Conservation (phyloP, 2,329 filamentous ascomycete genomes). For the Neurospora crassa region DNA sequence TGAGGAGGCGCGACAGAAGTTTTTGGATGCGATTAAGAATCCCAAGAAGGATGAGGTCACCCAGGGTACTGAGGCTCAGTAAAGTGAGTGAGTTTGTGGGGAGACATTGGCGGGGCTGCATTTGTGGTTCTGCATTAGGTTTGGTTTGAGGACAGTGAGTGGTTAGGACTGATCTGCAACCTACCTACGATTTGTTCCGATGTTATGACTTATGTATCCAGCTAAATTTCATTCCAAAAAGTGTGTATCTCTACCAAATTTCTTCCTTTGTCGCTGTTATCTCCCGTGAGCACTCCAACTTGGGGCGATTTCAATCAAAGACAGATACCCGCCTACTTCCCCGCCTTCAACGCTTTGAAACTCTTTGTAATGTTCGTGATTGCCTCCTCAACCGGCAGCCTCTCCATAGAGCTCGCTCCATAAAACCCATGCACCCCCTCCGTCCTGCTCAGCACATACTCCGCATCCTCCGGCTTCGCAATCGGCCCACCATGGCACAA, state of each 20-base stretch:
- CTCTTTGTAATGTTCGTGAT: slow-evolving; percentile 38
- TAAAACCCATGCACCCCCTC: slow-evolving; percentile 63
- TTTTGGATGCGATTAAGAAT: slow-evolving; percentile 51
- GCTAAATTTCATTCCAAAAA: neutral
- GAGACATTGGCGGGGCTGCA: neutral
- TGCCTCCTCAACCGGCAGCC: slow-evolving; percentile 57
- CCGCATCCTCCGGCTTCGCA: slow-evolving; percentile 51
- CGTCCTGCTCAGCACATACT: slow-evolving; percentile 50
- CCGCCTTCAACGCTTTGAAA: slow-evolving; percentile 20
- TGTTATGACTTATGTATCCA: neutral
- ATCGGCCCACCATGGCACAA: slow-evolving; percentile 65
- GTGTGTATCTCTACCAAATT: too few relatives aligned
- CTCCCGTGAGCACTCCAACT: too few relatives aligned
- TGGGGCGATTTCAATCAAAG: too few relatives aligned
- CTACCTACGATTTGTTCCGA: neutral
- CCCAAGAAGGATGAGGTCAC: slow-evolving; percentile 42
- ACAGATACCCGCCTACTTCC: neutral
- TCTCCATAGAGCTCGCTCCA: slow-evolving; percentile 61
- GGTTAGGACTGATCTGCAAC: neutral
- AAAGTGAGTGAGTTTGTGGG: neutral
- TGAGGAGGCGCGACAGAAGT: slow-evolving; percentile 49
- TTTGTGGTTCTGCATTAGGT: neutral
- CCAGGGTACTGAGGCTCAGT: neutral
- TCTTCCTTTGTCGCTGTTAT: neutral
- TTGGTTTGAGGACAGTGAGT: neutral